Base-by-base conservation (phyloP, 1,139 yeast genomes). In the Yamadazyma blattariae region DNA sequence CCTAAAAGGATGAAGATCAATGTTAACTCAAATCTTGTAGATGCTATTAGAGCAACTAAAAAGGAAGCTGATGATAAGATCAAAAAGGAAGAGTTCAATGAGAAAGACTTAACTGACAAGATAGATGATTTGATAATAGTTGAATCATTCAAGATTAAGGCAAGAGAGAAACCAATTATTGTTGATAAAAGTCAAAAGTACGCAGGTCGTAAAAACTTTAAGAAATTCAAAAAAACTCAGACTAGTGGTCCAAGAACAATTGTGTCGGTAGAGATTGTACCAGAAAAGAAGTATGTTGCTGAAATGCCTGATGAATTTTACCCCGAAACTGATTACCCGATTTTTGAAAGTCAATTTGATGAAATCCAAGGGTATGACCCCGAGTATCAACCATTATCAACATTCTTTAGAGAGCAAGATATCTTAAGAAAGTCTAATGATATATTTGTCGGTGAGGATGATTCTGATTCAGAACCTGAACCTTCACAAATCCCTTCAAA, bases 1-100 rank as follows among this genome's bases (percentile, higher is more conserved):
- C n/a, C 16, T 3, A 37, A 37, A 28, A 25, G 23, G 17, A 29
- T 29, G 20, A 20, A 28, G 15, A 7, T 3, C 3, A 15, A 20
- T 6, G 20, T 16, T 7, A 22, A 15, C 22, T 10, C 20, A 11
- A 11, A 18, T 10, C 49, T 67, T 12, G 57, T 54, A 8, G 67
- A 65, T 39, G 74, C 74, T 1, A 51, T 68, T 3, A 48, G 51
- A 25, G 49, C 55, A 33, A 53, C 70, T 2, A 65, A 64, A 39
- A 50, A 56, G 33, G 45, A 50, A 31, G 65, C 63, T 2, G 47
- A 46, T 1, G 50, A 53, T 16, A 39, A 45, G 7, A 46, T 56
- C 13, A 64, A 64, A 40, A 6, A 12, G 5, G 13, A 6, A 6
- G 38, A 34, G n/a, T n/a, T 31, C 5, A 25, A 27, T 14, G 45